Evolutionary conservation across 441 rosid genomes (phyloP).

Genomic region (Geranium incanum): DNA sequence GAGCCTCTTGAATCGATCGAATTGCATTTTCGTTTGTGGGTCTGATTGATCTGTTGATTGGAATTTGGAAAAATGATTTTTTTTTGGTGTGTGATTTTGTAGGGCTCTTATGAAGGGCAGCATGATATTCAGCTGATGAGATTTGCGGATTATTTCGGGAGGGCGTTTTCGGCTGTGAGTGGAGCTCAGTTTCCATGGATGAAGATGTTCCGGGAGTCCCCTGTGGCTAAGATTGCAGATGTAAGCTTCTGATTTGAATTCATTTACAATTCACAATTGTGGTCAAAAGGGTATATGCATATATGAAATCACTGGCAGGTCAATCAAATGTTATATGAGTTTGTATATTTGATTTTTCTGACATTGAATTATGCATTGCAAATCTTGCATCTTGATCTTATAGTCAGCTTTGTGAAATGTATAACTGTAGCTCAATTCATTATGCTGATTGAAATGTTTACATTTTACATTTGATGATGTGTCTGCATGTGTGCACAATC

Average conservation of each 20-base stretch:
- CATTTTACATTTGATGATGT: neutral
- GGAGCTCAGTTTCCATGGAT: conserved; percentile 25
- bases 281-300: neutral
- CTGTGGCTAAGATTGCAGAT: conserved; percentile 21
- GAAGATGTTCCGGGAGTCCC: conserved; percentile 24
- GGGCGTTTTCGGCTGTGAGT: conserved; percentile 21
- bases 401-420: neutral
- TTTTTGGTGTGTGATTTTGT: conserved; percentile 1
- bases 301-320: neutral
- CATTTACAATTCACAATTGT: neutral
- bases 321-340: neutral
- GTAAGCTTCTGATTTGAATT: neutral
- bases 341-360: neutral
- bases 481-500: neutral
- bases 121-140: conserved; percentile 74
- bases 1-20: conserved; percentile 16
- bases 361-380: neutral
- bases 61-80: neutral
- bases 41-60: conserved; percentile 14
- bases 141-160: conserved; percentile 24
- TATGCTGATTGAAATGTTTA: neutral
- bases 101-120: conserved; percentile 64
- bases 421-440: neutral
- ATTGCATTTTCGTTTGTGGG: neutral
- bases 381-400: neutral